phyloP scores from a whole-genome alignment of 2,329 filamentous ascomycete species.

The Colletotrichum cuscutae region DNA sequence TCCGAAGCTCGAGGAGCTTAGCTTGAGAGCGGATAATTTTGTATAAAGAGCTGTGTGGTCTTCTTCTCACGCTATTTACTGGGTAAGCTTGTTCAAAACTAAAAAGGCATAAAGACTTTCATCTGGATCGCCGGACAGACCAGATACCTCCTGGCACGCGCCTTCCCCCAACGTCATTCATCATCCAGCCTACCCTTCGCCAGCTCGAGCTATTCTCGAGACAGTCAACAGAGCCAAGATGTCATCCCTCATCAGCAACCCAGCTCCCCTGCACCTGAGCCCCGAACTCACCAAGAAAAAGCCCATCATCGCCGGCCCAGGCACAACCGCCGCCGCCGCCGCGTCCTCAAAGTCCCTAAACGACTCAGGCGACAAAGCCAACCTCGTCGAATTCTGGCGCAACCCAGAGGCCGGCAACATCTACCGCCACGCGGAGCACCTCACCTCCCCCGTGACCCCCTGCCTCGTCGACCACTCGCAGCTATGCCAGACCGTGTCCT shows the following conservation, averaged over 20 bases:
- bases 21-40: no score
- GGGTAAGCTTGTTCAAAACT: no score
- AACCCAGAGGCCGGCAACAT: slow-evolving; percentile 6
- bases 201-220: no score
- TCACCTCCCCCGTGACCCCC: slow-evolving; percentile 1
- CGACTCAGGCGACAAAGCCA: not conserved
- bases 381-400: slow-evolving; percentile 4
- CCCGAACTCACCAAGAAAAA: not conserved
- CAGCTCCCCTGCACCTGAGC: not conserved
- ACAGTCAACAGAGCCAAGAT: not conserved
- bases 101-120: no score
- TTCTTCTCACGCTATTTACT: no score
- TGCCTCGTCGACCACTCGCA: not conserved
- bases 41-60: no score
- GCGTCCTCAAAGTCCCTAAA: not conserved
- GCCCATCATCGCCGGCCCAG: not conserved
- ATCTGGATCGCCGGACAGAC: no score
- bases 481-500: not conserved
- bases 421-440: slow-evolving; percentile 2
- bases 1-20: no score
- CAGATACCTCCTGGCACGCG: no score
- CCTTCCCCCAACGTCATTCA: not conserved
- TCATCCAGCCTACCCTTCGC: not conserved
- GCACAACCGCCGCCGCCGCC: not conserved
- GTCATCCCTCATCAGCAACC: slow-evolving; percentile 3